Conservation (phyloP, 768 basidiomycete species). For the Russula compacta region DNA sequence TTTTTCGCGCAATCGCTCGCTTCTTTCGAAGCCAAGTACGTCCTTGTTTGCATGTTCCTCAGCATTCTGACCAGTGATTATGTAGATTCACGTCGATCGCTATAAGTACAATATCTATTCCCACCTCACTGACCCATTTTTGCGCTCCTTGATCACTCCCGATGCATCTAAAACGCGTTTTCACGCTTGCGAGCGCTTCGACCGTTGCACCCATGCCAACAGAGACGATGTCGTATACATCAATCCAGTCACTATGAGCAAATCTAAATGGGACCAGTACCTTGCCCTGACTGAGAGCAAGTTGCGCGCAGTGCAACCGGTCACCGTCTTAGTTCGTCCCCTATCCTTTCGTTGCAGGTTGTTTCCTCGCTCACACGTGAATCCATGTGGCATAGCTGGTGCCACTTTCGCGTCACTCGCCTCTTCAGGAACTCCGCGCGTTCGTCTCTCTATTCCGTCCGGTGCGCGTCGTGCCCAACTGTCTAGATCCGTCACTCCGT, state of each 20-base stretch:
- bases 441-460: slow-evolving; percentile 83
- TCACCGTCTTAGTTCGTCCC: slow-evolving; percentile 54
- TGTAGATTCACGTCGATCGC: slow-evolving; percentile 80
- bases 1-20: slow-evolving; percentile 65
- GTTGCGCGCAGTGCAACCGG: slow-evolving; percentile 35
- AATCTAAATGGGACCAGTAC: slow-evolving; percentile 45
- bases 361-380: background rate
- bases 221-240: slow-evolving; percentile 65
- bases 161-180: slow-evolving; percentile 65
- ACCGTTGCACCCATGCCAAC: slow-evolving; percentile 48
- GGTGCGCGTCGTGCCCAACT: slow-evolving; percentile 69
- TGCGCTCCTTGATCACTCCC: slow-evolving; percentile 49
- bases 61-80: background rate
- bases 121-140: slow-evolving; percentile 47
- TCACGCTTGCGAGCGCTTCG: slow-evolving; percentile 86
- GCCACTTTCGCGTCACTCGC: slow-evolving; percentile 80
- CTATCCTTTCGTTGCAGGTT: background rate
- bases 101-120: slow-evolving; percentile 73
- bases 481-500: slow-evolving; percentile 41
- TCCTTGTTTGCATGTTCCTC: background rate
- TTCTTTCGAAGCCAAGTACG: slow-evolving; percentile 56
- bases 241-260: slow-evolving; percentile 72
- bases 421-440: slow-evolving; percentile 72
- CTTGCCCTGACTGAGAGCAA: slow-evolving; percentile 34
- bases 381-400: slow-evolving; percentile 50